Evolutionary conservation across 805 yeast genomes (phyloP).

Genomic region (Sugiyamaella qingdaonensis): DNA sequence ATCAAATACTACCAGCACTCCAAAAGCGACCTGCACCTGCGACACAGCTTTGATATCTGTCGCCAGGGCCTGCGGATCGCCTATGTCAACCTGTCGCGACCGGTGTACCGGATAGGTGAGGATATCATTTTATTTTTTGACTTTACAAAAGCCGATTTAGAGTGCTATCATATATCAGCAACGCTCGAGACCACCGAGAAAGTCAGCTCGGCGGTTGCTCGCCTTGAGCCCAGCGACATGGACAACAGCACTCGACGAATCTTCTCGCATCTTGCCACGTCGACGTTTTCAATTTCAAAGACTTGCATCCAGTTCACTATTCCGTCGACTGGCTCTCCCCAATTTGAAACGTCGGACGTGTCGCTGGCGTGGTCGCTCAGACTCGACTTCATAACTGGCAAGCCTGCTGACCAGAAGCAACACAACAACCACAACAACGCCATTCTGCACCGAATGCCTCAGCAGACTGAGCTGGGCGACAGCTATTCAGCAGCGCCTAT

Average conservation of each 20-base stretch:
- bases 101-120: slow-evolving; percentile 41
- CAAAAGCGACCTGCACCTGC: slow-evolving; percentile 10
- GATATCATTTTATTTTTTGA: slow-evolving; percentile 39
- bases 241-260: slow-evolving; percentile 24
- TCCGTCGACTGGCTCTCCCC: slow-evolving; percentile 35
- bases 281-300: slow-evolving; percentile 22
- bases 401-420: background rate
- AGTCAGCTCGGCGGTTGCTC: slow-evolving; percentile 28
- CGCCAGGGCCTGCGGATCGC: slow-evolving; percentile 41
- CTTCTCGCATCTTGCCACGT: slow-evolving; percentile 24
- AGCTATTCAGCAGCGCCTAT: slow-evolving; percentile 17
- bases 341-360: slow-evolving; percentile 30
- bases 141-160: slow-evolving; percentile 30
- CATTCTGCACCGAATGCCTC: background rate
- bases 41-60: slow-evolving; percentile 37
- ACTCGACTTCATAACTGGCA: slow-evolving; percentile 29
- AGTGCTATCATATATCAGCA: slow-evolving; percentile 39
- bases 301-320: slow-evolving; percentile 28
- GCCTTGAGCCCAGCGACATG: slow-evolving; percentile 22
- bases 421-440: background rate
- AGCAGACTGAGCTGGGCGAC: background rate
- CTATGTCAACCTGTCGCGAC: slow-evolving; percentile 30
- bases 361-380: slow-evolving; percentile 31
- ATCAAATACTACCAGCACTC: slow-evolving; percentile 18
- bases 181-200: slow-evolving; percentile 36